Conservation (phyloP, 495 filamentous ascomycete genomes). For the Symbiotaphrina buchneri region DNA sequence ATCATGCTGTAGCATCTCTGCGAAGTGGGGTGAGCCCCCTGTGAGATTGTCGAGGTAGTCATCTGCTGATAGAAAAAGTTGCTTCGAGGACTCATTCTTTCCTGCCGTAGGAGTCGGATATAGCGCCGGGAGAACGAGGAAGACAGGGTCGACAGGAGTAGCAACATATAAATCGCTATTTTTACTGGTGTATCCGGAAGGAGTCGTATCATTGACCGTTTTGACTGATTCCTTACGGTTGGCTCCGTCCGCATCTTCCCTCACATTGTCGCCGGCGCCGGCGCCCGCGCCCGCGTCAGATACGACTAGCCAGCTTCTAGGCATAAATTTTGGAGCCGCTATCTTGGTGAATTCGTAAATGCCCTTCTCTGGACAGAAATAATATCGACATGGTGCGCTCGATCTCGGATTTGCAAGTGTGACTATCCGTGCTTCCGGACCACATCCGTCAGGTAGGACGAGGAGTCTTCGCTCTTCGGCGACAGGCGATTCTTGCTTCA, state of each 20-base stretch:
- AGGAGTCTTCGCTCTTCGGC: slow-evolving; percentile 57
- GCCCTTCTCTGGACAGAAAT: slow-evolving; percentile 57
- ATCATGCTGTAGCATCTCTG: slow-evolving; percentile 27
- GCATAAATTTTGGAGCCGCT: slow-evolving; percentile 31
- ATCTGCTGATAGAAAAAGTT: slow-evolving; percentile 54
- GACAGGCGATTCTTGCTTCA: too few relatives aligned
- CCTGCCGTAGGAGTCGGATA: slow-evolving; percentile 13
- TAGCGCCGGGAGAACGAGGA: slow-evolving; percentile 58
- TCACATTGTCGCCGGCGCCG: slow-evolving; percentile 2
- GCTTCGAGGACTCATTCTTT: slow-evolving; percentile 18
- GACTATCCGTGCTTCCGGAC: slow-evolving; percentile 42
- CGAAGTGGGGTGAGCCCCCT: slow-evolving; percentile 29
- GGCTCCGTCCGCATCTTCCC: slow-evolving; percentile 5
- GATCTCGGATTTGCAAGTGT: slow-evolving; percentile 63
- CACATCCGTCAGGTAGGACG: slow-evolving; percentile 49
- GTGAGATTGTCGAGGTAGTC: slow-evolving; percentile 54
- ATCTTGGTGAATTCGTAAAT: slow-evolving; percentile 77
- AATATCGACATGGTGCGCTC: slow-evolving; percentile 39
- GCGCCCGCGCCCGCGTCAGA: not conserved
- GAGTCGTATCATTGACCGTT: slow-evolving; percentile 3
- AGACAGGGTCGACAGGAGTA: slow-evolving; percentile 65
- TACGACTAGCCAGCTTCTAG: slow-evolving; percentile 47
- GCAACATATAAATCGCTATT: slow-evolving; percentile 54
- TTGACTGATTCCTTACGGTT: slow-evolving; percentile 2
- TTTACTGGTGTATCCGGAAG: slow-evolving; percentile 25